A percentile compares a stretch with the other conserved stretches of the same genome.
phyloP scores from a whole-genome alignment of 768 basidiomycete species.

The Calocybe indica region DNA sequence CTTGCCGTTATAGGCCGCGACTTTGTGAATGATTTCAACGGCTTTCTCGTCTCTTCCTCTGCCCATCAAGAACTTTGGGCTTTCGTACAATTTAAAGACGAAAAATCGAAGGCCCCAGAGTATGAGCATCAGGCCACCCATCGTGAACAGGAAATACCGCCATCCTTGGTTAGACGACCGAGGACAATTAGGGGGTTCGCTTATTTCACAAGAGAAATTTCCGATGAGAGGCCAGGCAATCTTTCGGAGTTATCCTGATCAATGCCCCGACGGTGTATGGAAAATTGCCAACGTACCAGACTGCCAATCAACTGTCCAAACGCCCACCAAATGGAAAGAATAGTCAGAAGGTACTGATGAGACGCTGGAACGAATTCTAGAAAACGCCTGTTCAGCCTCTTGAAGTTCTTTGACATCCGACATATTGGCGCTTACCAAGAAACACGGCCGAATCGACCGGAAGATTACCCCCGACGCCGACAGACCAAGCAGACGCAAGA shows the following conservation, averaged over 20 bases:
- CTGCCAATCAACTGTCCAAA: slow-evolving; percentile 63
- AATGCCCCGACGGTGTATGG: neutral
- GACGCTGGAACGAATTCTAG: slow-evolving; percentile 64
- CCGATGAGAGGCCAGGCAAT: slow-evolving; percentile 71
- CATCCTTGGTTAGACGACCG: slow-evolving; percentile 60
- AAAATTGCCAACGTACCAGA: slow-evolving; percentile 18
- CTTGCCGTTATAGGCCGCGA: slow-evolving; percentile 57
- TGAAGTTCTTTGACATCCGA: neutral
- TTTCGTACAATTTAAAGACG: slow-evolving; percentile 61
- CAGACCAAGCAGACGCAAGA: slow-evolving; percentile 51
- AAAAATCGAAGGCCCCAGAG: slow-evolving; percentile 61
- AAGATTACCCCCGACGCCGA: slow-evolving; percentile 62
- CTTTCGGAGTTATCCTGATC: slow-evolving; percentile 18
- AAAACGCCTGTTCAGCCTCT: neutral
- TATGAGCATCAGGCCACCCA: slow-evolving; percentile 66
- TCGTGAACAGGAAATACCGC: slow-evolving; percentile 69
- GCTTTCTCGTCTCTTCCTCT: slow-evolving; percentile 58
- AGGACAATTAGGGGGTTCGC: slow-evolving; percentile 26
- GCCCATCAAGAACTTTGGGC: slow-evolving; percentile 68
- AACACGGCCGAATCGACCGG: slow-evolving; percentile 77
- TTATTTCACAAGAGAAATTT: slow-evolving; percentile 55
- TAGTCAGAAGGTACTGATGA: slow-evolving; percentile 71
- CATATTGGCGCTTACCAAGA: slow-evolving; percentile 40
- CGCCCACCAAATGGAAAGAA: slow-evolving; percentile 79
- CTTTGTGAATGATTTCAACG: slow-evolving; percentile 52